phyloP scores from a whole-genome alignment of 352 stramenopile species.

The Plasmopara halstedii region DNA sequence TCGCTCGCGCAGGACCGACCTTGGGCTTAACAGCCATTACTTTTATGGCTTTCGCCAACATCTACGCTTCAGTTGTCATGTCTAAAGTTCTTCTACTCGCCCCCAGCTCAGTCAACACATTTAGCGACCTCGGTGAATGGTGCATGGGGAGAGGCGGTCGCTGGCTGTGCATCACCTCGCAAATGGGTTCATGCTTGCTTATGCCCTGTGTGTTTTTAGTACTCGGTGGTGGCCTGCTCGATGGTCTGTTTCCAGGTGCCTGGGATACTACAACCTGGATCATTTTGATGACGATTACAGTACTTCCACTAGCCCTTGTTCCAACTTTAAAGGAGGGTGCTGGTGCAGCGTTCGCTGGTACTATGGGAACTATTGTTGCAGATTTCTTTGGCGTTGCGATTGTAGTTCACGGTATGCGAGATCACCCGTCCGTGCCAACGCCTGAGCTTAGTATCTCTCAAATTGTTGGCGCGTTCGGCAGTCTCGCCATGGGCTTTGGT shows the following conservation, averaged over 20 bases:
- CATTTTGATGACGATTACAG: slow-evolving; percentile 1
- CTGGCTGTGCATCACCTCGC: not conserved
- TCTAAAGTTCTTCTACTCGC: slow-evolving; percentile 38
- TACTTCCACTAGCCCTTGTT: slow-evolving; percentile 21
- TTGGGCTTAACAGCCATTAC: slow-evolving; percentile 31
- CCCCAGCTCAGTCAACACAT: slow-evolving; percentile 42
- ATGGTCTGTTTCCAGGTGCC: slow-evolving; percentile 37
- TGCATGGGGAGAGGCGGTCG: slow-evolving; percentile 23
- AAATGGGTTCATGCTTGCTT: slow-evolving; percentile 9
- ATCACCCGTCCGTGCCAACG: slow-evolving; percentile 29
- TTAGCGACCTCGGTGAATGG: slow-evolving; percentile 36
- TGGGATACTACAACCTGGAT: slow-evolving; percentile 26
- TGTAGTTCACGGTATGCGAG: slow-evolving; percentile 37
- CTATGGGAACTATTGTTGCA: slow-evolving; percentile 42
- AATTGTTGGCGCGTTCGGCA: slow-evolving; percentile 46
- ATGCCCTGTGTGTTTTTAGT: too few relatives aligned
- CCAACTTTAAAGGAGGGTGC: slow-evolving; percentile 18
- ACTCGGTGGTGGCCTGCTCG: slow-evolving; percentile 32
- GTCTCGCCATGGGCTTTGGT: slow-evolving; percentile 39
- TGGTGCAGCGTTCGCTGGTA: slow-evolving; percentile 32
- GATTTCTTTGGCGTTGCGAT: slow-evolving; percentile 30
- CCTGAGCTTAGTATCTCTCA: slow-evolving; percentile 27
- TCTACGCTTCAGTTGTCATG: slow-evolving; percentile 43
- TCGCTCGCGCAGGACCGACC: slow-evolving; percentile 34
- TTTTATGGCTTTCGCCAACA: slow-evolving; percentile 54